Evolutionary conservation across 1,284 basidiomycete genomes (phyloP).

Genomic region (Ceratobasidium theobromae): DNA sequence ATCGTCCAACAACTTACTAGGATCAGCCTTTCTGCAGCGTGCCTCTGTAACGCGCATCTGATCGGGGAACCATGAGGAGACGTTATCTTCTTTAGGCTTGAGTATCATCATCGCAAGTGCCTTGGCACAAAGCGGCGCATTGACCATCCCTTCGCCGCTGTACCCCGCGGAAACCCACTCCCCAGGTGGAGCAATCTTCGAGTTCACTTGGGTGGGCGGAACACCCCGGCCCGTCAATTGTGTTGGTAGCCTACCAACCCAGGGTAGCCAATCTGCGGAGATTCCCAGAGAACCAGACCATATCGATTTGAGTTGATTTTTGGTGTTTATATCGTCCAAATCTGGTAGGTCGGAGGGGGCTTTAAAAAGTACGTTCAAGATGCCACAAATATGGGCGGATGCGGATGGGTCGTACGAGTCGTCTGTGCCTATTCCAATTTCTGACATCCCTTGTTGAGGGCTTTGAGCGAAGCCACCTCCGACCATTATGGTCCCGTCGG

Average conservation of each 20-base stretch:
- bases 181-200: conserved; percentile 10
- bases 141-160: conserved; percentile 29
- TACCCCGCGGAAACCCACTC: conserved; percentile 26
- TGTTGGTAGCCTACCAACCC: conserved; percentile 57
- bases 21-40: conserved; percentile 28
- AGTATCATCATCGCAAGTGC: conserved; percentile 30
- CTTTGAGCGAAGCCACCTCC: conserved; percentile 52
- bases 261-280: conserved; percentile 55
- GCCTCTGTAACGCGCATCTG: conserved; percentile 25
- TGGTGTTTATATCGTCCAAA: conserved; percentile 31
- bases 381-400: conserved; percentile 51
- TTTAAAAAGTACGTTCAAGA: conserved; percentile 53
- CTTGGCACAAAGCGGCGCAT: conserved; percentile 24
- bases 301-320: conserved; percentile 46
- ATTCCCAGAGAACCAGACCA: conserved; percentile 65
- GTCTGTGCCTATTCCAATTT: conserved; percentile 52
- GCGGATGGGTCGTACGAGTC: conserved; percentile 48
- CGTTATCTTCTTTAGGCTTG: conserved; percentile 15
- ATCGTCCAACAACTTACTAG: background rate
- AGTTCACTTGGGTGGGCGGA: conserved; percentile 36
- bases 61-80: conserved; percentile 21
- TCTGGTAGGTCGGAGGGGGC: conserved; percentile 45
- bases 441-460: conserved; percentile 43
- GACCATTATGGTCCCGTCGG: conserved; percentile 61
- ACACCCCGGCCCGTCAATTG: conserved; percentile 44